phyloP scores from a whole-genome alignment of 208 protist species.

The Wallacemonas sp. region DNA sequence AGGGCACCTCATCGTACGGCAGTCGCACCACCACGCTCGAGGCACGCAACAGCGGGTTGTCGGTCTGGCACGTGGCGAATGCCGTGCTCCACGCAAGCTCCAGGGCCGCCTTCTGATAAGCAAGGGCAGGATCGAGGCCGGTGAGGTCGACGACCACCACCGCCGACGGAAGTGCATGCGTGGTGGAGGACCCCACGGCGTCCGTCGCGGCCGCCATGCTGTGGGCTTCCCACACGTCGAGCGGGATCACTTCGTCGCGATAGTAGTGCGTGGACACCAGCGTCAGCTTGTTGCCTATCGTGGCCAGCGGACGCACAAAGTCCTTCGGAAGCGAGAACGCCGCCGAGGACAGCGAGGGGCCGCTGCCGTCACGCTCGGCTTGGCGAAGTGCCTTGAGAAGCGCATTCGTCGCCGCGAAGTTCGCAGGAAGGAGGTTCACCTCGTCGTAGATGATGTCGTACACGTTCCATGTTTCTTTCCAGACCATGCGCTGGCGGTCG shows the following conservation, averaged over 20 bases:
- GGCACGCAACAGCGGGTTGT: constrained; percentile 24
- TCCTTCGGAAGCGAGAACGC: not conserved
- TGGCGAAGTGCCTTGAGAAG: not conserved
- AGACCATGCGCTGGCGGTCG: constrained; percentile 30
- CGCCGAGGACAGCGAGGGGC: not conserved
- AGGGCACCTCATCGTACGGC: constrained; percentile 43
- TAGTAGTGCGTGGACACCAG: constrained; percentile 74
- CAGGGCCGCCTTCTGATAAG: constrained; percentile 29
- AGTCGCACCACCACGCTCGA: constrained; percentile 54
- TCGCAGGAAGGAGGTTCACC: constrained; percentile 49
- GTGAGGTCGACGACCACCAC: constrained; percentile 64
- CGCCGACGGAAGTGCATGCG: not conserved
- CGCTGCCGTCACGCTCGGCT: constrained; percentile 6
- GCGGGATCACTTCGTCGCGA: not conserved
- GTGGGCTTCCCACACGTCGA: not conserved
- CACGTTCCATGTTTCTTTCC: constrained; percentile 87
- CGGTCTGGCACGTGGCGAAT: constrained; percentile 45
- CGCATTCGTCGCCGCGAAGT: constrained; percentile 11
- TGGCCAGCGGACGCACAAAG: constrained; percentile 31
- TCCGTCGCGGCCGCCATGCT: not conserved
- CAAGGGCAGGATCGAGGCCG: constrained; percentile 22
- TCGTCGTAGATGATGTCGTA: constrained; percentile 86
- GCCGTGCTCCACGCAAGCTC: constrained; percentile 64
- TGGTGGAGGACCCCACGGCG: not conserved
- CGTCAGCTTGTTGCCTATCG: constrained; percentile 21